A percentile compares a stretch with the other conserved stretches of the same genome.
Conservation (phyloP, 2,329 filamentous ascomycete genomes). For the Blastomyces percursus region DNA sequence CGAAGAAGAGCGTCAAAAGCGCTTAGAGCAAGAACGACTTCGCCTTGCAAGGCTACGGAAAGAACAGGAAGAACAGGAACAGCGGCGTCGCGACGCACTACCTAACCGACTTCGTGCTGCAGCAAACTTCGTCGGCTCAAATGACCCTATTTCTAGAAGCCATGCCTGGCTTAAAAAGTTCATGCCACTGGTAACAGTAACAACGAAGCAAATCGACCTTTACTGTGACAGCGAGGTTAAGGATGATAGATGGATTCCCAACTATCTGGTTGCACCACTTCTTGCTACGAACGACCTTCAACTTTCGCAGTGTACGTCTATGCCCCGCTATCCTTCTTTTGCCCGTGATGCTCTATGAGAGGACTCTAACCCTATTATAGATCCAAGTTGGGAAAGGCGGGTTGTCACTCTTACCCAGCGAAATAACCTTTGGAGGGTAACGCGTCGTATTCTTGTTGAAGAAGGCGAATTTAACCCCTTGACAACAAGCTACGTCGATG, state of each 20-base stretch:
- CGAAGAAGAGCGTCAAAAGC: slow-evolving; percentile 37
- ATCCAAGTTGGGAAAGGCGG: slow-evolving; percentile 38
- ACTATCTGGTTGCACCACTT: slow-evolving; percentile 39
- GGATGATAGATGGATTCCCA: slow-evolving; percentile 39
- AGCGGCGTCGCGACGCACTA: slow-evolving; percentile 36
- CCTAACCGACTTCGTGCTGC: slow-evolving; percentile 36
- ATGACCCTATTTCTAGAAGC: slow-evolving; percentile 32
- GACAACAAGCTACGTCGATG: slow-evolving; percentile 29
- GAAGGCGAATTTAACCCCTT: slow-evolving; percentile 30
- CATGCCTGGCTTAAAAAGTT: slow-evolving; percentile 36
- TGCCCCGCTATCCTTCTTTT: not conserved
- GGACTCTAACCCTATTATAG: slow-evolving; percentile 16
- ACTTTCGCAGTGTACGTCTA: slow-evolving; percentile 34
- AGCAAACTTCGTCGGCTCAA: slow-evolving; percentile 35
- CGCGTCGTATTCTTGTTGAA: slow-evolving; percentile 36
- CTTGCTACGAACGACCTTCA: slow-evolving; percentile 41
- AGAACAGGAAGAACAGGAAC: slow-evolving; percentile 37
- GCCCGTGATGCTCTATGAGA: not conserved
- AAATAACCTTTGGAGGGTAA: slow-evolving; percentile 38
- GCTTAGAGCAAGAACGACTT: slow-evolving; percentile 32
- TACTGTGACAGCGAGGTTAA: slow-evolving; percentile 26
- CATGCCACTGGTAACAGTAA: slow-evolving; percentile 37
- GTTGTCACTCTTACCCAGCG: slow-evolving; percentile 34
- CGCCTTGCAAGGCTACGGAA: slow-evolving; percentile 35
- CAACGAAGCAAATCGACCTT: slow-evolving; percentile 34